These are phyloP conservation scores for Cyamopsis tetragonoloba DNA, from an alignment of 306 rosid species.

Conservation along the genomic window DNA sequence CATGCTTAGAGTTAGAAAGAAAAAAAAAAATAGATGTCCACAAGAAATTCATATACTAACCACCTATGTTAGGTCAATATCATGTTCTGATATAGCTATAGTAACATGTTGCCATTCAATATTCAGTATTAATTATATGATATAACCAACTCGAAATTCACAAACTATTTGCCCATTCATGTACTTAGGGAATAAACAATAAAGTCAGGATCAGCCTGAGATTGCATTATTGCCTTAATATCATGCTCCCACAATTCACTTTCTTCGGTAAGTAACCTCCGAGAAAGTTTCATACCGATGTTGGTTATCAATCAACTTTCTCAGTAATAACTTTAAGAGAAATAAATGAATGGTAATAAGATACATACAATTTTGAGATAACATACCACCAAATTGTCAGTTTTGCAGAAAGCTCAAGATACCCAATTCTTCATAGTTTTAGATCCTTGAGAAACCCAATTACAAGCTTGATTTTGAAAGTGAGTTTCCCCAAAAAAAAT, in stretches of 20 bases:
- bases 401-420: no score
- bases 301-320: no score
- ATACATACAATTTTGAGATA: no score
- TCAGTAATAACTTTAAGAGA: no score
- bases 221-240: neutral
- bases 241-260: neutral
- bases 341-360: no score
- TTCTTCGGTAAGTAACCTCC: no score
- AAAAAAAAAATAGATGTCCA: neutral
- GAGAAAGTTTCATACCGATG: no score
- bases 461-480: no score
- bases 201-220: neutral
- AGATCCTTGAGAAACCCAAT: no score
- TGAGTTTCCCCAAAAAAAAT: no score
- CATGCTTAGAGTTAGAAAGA: neutral
- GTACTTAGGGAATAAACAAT: neutral
- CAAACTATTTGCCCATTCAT: neutral
- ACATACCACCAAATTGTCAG: no score
- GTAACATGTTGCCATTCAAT: constrained; percentile 4
- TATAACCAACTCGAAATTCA: neutral
- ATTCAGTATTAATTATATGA: neutral
- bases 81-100: neutral
- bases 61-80: neutral
- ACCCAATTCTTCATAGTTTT: no score
- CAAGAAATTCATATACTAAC: neutral